Evolutionary conservation across 148 eudicot genomes (phyloP).

Genomic region (Nepenthes gracilis): DNA sequence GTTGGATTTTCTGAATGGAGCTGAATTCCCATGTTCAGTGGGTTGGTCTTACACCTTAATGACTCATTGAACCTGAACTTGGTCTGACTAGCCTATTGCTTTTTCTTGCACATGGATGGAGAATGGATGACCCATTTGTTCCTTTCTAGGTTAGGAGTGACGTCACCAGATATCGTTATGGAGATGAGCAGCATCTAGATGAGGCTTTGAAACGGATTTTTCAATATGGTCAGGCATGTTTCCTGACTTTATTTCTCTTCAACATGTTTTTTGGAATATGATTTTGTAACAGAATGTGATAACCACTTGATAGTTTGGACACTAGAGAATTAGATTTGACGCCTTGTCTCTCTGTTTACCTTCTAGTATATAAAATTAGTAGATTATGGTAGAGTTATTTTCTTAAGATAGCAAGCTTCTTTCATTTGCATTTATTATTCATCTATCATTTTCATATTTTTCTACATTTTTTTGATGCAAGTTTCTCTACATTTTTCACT

Average conservation of each 20-base stretch:
- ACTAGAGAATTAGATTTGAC: too few species aligned
- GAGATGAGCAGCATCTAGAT: conserved; percentile 96
- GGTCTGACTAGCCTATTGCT: background rate
- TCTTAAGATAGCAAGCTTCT: too few species aligned
- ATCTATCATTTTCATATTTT: too few species aligned
- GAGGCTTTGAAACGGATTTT: conserved; percentile 94
- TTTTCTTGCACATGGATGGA: background rate
- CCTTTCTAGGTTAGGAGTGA: conserved; percentile 68
- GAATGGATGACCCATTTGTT: conserved; percentile 9
- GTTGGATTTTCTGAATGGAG: conserved; percentile 5
- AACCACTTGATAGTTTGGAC: too few species aligned
- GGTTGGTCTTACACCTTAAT: background rate
- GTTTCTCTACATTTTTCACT: too few species aligned
- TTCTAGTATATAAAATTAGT: too few species aligned
- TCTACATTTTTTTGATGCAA: too few species aligned
- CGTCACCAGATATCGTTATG: conserved; percentile 90
- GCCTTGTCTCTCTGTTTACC: too few species aligned
- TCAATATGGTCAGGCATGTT: conserved; percentile 80
- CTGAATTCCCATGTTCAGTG: background rate
- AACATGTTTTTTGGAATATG: too few species aligned
- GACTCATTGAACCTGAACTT: background rate
- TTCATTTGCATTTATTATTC: too few species aligned
- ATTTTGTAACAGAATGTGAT: too few species aligned
- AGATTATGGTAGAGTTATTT: too few species aligned
- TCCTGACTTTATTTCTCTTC: conserved; percentile 1